Conservation (phyloP, 257 asterid genomes). For the Rhazya stricta region DNA sequence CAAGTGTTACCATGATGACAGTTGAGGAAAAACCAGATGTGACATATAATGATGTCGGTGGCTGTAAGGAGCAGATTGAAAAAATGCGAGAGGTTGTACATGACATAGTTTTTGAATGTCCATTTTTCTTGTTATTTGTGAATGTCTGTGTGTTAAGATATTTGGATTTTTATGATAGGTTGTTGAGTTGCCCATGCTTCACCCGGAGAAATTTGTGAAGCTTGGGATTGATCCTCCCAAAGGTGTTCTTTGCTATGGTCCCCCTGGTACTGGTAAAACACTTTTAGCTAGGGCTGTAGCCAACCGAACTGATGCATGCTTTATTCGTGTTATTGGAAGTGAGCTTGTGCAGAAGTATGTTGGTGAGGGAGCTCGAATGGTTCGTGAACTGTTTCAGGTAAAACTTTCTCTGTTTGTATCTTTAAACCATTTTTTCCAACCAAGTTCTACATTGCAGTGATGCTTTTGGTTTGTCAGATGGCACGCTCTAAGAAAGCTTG, state of each 20-base stretch:
- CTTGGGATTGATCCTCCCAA: slow-evolving; percentile 98
- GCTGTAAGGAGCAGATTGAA: slow-evolving; percentile 97
- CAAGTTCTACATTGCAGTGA: not conserved
- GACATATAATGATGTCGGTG: slow-evolving; percentile 95
- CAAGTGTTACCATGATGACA: slow-evolving; percentile 99
- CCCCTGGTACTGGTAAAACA: slow-evolving; percentile 98
- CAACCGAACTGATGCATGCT: slow-evolving; percentile 95
- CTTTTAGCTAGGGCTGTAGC: slow-evolving; percentile 96
- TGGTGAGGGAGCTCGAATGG: slow-evolving; percentile 99
- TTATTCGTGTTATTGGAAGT: slow-evolving; percentile 94
- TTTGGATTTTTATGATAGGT: slow-evolving; percentile 39
- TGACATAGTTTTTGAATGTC: slow-evolving; percentile 4
- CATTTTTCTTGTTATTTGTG: not conserved
- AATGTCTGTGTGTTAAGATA: not conserved
- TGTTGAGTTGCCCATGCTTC: slow-evolving; percentile 99
- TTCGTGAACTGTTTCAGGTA: slow-evolving; percentile 97
- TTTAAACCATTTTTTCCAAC: not conserved
- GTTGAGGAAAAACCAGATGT: slow-evolving; percentile 99
- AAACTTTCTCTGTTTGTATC: not conserved
- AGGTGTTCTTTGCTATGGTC: slow-evolving; percentile 97
- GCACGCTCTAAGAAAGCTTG: slow-evolving; percentile 99
- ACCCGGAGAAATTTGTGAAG: slow-evolving; percentile 94
- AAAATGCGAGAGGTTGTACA: slow-evolving; percentile 92
- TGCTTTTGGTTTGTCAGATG: slow-evolving; percentile 49
- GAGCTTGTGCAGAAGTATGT: slow-evolving; percentile 98